Conservation (phyloP, 1,284 basidiomycete species). For the Moesziomyces antarcticus region DNA sequence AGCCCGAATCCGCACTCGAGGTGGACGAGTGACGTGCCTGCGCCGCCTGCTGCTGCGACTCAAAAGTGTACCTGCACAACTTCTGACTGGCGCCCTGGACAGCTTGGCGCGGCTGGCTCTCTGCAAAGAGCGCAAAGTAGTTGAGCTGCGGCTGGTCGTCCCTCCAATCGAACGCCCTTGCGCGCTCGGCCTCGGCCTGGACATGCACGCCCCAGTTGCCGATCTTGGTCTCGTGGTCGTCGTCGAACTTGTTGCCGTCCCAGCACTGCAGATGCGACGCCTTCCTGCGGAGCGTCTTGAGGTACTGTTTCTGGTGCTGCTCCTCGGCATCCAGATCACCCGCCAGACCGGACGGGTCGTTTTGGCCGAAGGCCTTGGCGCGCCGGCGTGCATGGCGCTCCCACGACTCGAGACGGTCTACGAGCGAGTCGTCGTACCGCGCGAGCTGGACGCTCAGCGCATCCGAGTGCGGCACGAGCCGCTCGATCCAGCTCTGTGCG, state of each 20-base stretch:
- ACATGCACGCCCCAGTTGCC: constrained; percentile 57
- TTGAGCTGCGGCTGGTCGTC: constrained; percentile 45
- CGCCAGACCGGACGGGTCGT: constrained; percentile 44
- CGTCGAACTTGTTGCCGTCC: constrained; percentile 35
- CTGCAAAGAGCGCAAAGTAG: constrained; percentile 21
- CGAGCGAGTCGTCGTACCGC: constrained; percentile 48
- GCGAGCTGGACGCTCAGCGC: constrained; percentile 47
- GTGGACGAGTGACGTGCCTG: constrained; percentile 24
- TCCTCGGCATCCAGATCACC: constrained; percentile 34
- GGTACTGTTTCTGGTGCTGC: constrained; percentile 32
- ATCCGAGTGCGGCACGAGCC: constrained; percentile 45
- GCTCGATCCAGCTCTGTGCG: constrained; percentile 10
- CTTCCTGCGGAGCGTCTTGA: constrained; percentile 35
- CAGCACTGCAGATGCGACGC: constrained; percentile 34
- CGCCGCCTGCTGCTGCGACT: constrained; percentile 12
- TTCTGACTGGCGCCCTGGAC: constrained; percentile 5
- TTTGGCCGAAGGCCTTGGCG: constrained; percentile 43
- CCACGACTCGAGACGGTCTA: constrained; percentile 51
- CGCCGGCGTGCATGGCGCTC: constrained; percentile 51
- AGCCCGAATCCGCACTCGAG: constrained; percentile 40
- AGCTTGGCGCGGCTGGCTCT: constrained; percentile 13
- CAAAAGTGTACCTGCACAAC: constrained; percentile 34
- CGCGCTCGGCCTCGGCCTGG: constrained; percentile 51
- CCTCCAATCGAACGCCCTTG: constrained; percentile 54
- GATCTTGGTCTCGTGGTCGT: constrained; percentile 34